phyloP scores from a whole-genome alignment of 257 asterid genomes.

The Anisodus tanguticus region DNA sequence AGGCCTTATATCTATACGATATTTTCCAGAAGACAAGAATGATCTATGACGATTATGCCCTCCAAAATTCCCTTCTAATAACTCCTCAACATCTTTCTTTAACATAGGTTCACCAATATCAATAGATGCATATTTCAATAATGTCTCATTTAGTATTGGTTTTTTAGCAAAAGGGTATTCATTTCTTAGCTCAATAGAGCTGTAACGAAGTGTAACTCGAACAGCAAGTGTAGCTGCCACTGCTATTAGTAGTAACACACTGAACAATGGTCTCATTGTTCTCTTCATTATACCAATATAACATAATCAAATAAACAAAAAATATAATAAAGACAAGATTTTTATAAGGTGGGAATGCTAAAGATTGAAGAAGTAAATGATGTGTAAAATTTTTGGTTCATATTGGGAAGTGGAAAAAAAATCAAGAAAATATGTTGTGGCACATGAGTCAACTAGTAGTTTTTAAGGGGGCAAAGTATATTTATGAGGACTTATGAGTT shows the following conservation, averaged over 20 bases:
- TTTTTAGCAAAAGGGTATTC: slow-evolving; percentile 40
- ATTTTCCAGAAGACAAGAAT: slow-evolving; percentile 71
- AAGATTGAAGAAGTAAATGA: slow-evolving; percentile 12
- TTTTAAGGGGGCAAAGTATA: background rate
- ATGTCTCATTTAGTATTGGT: slow-evolving; percentile 62
- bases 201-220: slow-evolving; percentile 53
- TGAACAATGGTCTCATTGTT: slow-evolving; percentile 59
- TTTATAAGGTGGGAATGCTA: slow-evolving; percentile 16
- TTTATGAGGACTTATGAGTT: background rate
- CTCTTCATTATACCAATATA: slow-evolving; percentile 51
- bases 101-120: slow-evolving; percentile 67
- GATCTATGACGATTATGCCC: slow-evolving; percentile 76
- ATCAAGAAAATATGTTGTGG: background rate
- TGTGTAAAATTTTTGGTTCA: slow-evolving; percentile 31
- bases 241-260: slow-evolving; percentile 56
- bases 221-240: slow-evolving; percentile 56
- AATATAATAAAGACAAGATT: background rate
- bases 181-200: slow-evolving; percentile 51
- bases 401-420: background rate
- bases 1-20: slow-evolving; percentile 50
- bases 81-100: slow-evolving; percentile 73
- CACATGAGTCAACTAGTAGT: background rate
- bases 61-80: slow-evolving; percentile 71
- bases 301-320: background rate
- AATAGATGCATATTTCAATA: slow-evolving; percentile 61